These are phyloP conservation scores for Calonectria crousiana DNA, from an alignment of 2,329 filamentous ascomycete species.

Conservation along the genomic window DNA sequence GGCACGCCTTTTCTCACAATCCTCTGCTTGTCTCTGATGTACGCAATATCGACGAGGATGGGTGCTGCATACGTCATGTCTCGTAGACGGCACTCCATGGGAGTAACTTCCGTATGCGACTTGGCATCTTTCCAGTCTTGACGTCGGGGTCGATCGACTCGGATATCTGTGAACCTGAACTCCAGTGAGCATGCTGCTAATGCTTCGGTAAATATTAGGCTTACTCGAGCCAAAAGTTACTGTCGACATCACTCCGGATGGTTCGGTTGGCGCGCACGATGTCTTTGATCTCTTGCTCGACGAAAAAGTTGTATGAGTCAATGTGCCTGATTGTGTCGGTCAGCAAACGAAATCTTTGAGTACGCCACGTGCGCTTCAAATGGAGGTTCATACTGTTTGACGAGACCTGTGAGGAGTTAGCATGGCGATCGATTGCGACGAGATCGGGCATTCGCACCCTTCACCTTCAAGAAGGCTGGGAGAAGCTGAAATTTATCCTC, in stretches of 20 bases:
- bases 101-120: constrained; percentile 82
- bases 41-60: constrained; percentile 92
- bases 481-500: constrained; percentile 97
- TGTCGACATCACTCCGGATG: constrained; percentile 92
- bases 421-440: constrained; percentile 6
- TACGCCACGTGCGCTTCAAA: not conserved
- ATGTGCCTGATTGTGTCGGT: constrained; percentile 70
- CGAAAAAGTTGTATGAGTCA: constrained; percentile 99
- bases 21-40: constrained; percentile 83
- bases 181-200: constrained; percentile 31
- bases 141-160: constrained; percentile 84
- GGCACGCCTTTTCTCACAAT: constrained; percentile 81
- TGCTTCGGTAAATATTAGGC: constrained; percentile 35
- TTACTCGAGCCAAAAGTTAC: constrained; percentile 88
- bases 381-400: constrained; percentile 77
- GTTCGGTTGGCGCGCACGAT: constrained; percentile 92
- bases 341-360: constrained; percentile 16
- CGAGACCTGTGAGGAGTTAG: constrained; percentile 68
- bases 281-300: constrained; percentile 96
- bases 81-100: constrained; percentile 94
- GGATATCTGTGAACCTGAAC: constrained; percentile 82
- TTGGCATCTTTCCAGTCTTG: constrained; percentile 80
- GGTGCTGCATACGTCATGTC: constrained; percentile 99
- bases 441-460: constrained; percentile 65
- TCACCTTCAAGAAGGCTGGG: constrained; percentile 98